Base-by-base conservation (phyloP, 2,329 filamentous ascomycete genomes). In the Drechslerella coelobrocha region DNA sequence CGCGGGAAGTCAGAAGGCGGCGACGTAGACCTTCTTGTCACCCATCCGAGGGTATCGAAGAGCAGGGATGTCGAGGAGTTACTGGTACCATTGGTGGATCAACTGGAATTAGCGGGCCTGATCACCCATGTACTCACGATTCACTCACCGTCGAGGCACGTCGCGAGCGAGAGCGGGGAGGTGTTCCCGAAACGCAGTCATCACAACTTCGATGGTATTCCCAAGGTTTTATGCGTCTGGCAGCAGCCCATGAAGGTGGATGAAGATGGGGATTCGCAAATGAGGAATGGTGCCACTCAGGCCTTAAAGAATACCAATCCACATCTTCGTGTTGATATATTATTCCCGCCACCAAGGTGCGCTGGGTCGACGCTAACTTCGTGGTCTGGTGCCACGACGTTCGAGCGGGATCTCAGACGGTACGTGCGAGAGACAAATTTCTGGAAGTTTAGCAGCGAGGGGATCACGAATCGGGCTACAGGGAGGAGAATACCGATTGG, bases 161-260 rank as follows among this genome's bases (percentile, higher is more conserved):
- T 69, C 2, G 50, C 65, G 3, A 66, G 50, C n/a, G 27, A 34
- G 14, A 24, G 41, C 19, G 55, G 72, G 4, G 56, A 71, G 10
- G 55, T 68, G 39, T 59, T 37, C 50, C 53, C 48, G 5, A 68
- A 63, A 53, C 47, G 71, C 23, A 73, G 71, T 23, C 63, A 63
- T 23, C 65, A 63, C 29, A 90, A 90, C 0, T 97, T 96, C 74
- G 92, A 97, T 77, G 90, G 87, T 0, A 83, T 97, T 0, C 92
- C 97, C 78, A 97, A 97, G 78, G 92, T 92, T 0, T 81, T 97
- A 56, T 89, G 97, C 0, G 91, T 97, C 0, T 97, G 93, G 93
- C 90, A 96, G 77, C 83, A 92, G 76, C 88, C 88, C 0, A 54
- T 78, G 2, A 84, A 81, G 73, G 77, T 78, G 79, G 3, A 78